phyloP scores from a whole-genome alignment of 2,329 filamentous ascomycete species.

The Nakataea oryzae region DNA sequence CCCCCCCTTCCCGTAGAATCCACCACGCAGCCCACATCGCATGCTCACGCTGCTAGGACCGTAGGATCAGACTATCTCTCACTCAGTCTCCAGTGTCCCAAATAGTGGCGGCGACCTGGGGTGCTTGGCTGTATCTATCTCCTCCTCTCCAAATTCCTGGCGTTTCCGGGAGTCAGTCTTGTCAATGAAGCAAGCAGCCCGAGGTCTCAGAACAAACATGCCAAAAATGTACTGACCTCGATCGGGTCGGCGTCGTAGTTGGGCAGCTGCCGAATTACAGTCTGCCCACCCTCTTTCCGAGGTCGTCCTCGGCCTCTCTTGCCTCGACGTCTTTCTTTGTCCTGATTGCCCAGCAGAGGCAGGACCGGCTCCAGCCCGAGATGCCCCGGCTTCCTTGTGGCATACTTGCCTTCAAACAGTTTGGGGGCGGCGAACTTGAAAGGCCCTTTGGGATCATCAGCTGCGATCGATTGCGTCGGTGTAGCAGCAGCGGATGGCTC shows the following conservation, averaged over 20 bases:
- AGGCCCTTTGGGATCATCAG: constrained; percentile 7
- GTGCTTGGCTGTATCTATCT: not conserved
- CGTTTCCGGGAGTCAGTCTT: not conserved
- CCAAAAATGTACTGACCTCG: constrained; percentile 7
- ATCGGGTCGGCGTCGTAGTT: constrained; percentile 19
- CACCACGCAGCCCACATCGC: not conserved
- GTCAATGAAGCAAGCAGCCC: not conserved
- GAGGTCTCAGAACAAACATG: too few relatives aligned
- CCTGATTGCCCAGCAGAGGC: not conserved
- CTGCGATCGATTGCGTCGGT: not conserved
- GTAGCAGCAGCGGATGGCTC: not conserved
- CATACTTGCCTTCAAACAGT: constrained; percentile 17
- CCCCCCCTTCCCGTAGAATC: not conserved
- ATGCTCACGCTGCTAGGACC: not conserved
- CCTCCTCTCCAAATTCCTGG: constrained; percentile 13
- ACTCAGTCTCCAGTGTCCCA: constrained; percentile 13
- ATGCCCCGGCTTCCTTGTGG: constrained; percentile 1
- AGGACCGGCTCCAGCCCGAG: not conserved
- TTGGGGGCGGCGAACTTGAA: constrained; percentile 17
- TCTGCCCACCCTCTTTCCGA: constrained; percentile 12
- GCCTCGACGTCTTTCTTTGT: not conserved
- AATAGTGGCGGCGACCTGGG: constrained; percentile 12
- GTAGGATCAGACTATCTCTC: not conserved
- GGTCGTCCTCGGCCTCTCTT: constrained; percentile 9
- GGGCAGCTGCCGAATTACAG: constrained; percentile 17